phyloP scores from a whole-genome alignment of 768 basidiomycete species.

The Termitomyces sp. region DNA sequence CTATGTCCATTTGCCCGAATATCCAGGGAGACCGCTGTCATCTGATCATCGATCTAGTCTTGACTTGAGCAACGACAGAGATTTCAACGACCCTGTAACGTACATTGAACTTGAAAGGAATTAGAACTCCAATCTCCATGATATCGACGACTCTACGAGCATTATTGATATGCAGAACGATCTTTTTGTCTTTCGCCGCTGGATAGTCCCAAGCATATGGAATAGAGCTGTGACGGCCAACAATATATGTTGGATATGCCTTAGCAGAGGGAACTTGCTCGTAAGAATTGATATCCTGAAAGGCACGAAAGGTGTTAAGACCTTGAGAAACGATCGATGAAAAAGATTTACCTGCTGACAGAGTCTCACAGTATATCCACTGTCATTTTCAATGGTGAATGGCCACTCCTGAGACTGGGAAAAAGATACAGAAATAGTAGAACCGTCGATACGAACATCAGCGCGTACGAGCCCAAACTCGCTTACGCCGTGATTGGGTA shows the following conservation, averaged over 20 bases:
- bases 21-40: constrained; percentile 79
- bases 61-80: not conserved
- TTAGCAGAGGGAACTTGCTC: constrained; percentile 29
- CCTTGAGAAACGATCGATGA: not conserved
- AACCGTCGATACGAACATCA: constrained; percentile 78
- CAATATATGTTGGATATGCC: constrained; percentile 44
- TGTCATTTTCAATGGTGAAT: constrained; percentile 86
- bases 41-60: constrained; percentile 45
- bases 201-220: constrained; percentile 95
- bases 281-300: constrained; percentile 40
- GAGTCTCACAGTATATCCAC: constrained; percentile 61
- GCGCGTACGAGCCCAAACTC: constrained; percentile 56
- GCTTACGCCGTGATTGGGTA: constrained; percentile 27
- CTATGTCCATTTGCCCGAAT: constrained; percentile 84
- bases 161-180: constrained; percentile 59
- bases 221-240: constrained; percentile 47
- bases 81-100: constrained; percentile 17
- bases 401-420: constrained; percentile 78
- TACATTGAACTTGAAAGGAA: constrained; percentile 85
- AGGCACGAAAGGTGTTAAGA: not conserved
- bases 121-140: constrained; percentile 90
- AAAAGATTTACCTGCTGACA: constrained; percentile 60
- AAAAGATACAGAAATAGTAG: constrained; percentile 86
- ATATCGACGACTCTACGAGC: constrained; percentile 73
- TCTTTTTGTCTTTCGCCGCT: constrained; percentile 73